Conservation (phyloP, 495 filamentous ascomycete species). For the Pseudevernia furfuracea region DNA sequence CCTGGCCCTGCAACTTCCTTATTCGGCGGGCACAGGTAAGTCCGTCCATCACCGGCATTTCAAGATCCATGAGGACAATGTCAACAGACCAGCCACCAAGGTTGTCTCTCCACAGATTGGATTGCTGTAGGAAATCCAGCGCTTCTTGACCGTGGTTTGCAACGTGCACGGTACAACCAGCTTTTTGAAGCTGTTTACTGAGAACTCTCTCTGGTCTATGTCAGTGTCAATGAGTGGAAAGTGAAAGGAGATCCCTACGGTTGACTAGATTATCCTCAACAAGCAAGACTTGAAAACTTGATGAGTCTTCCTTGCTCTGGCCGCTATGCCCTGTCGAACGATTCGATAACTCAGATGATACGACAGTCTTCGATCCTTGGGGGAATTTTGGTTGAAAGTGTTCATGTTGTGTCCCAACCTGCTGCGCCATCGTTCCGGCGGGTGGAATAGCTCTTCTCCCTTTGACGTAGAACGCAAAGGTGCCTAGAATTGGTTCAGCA, state of each 20-base stretch:
- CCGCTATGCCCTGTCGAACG: neutral
- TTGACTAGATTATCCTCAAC: conserved; percentile 4
- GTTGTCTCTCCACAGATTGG: conserved; percentile 16
- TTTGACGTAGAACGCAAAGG: conserved; percentile 1
- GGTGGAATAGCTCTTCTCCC: neutral
- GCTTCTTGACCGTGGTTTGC: neutral
- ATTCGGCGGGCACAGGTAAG: conserved; percentile 60
- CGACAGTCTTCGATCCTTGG: neutral
- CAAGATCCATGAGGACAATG: conserved; percentile 73
- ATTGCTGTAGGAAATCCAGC: conserved; percentile 10
- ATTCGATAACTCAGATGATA: neutral
- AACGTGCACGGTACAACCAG: neutral
- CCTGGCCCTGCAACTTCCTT: conserved; percentile 49
- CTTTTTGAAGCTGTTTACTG: neutral
- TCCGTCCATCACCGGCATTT: conserved; percentile 81
- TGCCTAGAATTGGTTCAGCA: neutral
- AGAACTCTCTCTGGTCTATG: neutral
- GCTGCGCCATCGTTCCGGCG: neutral
- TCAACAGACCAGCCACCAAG: conserved; percentile 39
- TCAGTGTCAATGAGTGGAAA: neutral
- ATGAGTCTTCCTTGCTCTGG: conserved; percentile 32
- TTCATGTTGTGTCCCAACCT: neutral
- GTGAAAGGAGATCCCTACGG: neutral
- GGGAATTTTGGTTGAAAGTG: neutral
- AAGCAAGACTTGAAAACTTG: neutral